Conservation (phyloP, 192 early-diverging fungal species). For the Thoreauomyces humboldtii region DNA sequence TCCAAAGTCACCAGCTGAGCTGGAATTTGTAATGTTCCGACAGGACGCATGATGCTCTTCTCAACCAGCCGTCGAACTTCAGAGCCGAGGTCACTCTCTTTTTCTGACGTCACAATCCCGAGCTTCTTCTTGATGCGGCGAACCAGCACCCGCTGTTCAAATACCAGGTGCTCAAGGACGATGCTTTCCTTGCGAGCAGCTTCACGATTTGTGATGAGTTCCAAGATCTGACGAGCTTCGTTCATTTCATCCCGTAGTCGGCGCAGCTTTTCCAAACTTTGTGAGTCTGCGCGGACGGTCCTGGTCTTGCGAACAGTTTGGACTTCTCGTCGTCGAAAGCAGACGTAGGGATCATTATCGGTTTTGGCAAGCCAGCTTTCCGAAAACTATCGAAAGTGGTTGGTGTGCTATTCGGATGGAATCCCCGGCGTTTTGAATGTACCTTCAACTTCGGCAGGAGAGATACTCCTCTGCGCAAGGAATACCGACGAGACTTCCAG, state of each 20-base stretch:
- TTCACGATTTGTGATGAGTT: slow-evolving; percentile 79
- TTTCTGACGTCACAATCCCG: slow-evolving; percentile 60
- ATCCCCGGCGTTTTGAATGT: too few relatives aligned
- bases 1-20: slow-evolving; percentile 49
- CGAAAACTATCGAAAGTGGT: slow-evolving; percentile 16
- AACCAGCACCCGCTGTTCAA: slow-evolving; percentile 64
- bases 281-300: slow-evolving; percentile 66
- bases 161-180: slow-evolving; percentile 73
- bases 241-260: slow-evolving; percentile 80
- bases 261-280: slow-evolving; percentile 80
- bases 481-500: slow-evolving; percentile 55
- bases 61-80: slow-evolving; percentile 18
- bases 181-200: slow-evolving; percentile 70
- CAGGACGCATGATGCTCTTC: slow-evolving; percentile 61
- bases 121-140: slow-evolving; percentile 64
- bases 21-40: slow-evolving; percentile 41
- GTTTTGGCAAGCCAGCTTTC: slow-evolving; percentile 60
- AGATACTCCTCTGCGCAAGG: slow-evolving; percentile 38
- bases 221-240: slow-evolving; percentile 69
- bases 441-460: slow-evolving; percentile 62
- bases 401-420: too few relatives aligned
- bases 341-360: slow-evolving; percentile 91
- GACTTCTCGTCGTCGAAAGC: slow-evolving; percentile 94
- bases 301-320: slow-evolving; percentile 83
- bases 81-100: slow-evolving; percentile 40